Conservation (phyloP, 2,329 filamentous ascomycete species). For the Zarea fungicola region DNA sequence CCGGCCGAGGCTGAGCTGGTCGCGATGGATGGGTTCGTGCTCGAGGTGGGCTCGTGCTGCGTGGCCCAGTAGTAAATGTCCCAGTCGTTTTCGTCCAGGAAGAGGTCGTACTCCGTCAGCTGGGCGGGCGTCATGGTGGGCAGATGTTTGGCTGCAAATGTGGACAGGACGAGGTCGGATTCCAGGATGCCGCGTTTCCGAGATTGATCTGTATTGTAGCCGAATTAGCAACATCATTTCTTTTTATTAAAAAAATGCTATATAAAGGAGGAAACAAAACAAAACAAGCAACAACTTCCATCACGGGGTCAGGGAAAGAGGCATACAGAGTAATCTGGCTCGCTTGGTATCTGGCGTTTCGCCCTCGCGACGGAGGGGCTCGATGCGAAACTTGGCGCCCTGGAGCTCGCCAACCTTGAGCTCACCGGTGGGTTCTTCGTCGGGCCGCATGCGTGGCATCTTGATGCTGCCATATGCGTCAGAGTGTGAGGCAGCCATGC, state of each 20-base stretch:
- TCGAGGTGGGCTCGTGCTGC: conserved; percentile 58
- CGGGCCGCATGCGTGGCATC: conserved; percentile 23
- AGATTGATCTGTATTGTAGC: conserved; percentile 73
- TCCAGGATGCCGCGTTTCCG: conserved; percentile 95
- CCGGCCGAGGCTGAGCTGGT: conserved; percentile 22
- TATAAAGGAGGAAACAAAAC: conserved; percentile 10
- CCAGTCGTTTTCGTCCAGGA: conserved; percentile 99
- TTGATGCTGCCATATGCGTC: conserved; percentile 17
- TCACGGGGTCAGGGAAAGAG: no score
- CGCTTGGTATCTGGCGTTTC: conserved; percentile 84
- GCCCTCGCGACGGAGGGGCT: conserved; percentile 78
- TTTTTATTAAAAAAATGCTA: background rate
- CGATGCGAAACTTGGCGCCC: conserved; percentile 78
- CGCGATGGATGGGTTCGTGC: conserved; percentile 30
- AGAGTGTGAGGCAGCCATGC: conserved; percentile 13
- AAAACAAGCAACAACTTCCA: no score
- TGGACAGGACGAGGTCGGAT: conserved; percentile 91
- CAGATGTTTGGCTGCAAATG: conserved; percentile 81
- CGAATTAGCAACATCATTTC: no score
- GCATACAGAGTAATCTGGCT: conserved; percentile 70
- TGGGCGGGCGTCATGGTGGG: conserved; percentile 65
- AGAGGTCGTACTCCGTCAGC: conserved; percentile 79
- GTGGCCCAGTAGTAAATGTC: conserved; percentile 99
- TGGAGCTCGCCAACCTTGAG: conserved; percentile 82
- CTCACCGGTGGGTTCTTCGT: conserved; percentile 38